These are phyloP conservation scores for Lecanicillium sp. DNA, from an alignment of 2,329 filamentous ascomycete genomes.

Conservation along the genomic window DNA sequence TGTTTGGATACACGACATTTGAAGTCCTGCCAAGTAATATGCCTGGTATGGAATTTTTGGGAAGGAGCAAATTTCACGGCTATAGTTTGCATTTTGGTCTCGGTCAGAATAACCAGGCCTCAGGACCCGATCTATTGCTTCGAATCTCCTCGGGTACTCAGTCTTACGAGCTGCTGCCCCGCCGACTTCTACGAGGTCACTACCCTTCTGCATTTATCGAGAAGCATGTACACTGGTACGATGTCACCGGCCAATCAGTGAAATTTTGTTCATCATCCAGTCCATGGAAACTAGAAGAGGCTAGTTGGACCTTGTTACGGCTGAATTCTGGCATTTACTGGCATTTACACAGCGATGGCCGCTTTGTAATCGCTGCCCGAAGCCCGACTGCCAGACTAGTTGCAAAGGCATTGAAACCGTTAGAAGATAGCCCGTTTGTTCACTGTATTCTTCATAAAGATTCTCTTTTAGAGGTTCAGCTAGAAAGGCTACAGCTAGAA, in stretches of 20 bases:
- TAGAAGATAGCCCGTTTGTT: not conserved
- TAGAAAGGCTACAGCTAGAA: slow-evolving; percentile 42
- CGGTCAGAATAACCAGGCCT: not conserved
- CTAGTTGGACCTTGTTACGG: not conserved
- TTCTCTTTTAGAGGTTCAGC: slow-evolving; percentile 28
- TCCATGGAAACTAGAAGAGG: not conserved
- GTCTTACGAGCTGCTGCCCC: slow-evolving; percentile 27
- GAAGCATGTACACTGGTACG: slow-evolving; percentile 41
- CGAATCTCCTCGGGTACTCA: slow-evolving; percentile 26
- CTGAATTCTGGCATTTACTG: not conserved
- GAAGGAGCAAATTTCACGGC: slow-evolving; percentile 24
- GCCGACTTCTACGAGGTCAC: slow-evolving; percentile 19
- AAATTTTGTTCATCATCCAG: slow-evolving; percentile 17
- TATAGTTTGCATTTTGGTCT: slow-evolving; percentile 32
- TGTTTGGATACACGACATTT: slow-evolving; percentile 39
- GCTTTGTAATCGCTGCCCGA: not conserved
- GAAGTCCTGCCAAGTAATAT: slow-evolving; percentile 37
- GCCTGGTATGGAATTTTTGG: slow-evolving; percentile 36
- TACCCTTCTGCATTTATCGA: slow-evolving; percentile 36
- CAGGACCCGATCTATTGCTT: not conserved
- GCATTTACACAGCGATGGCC: not conserved
- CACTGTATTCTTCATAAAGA: not conserved
- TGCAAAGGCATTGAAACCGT: not conserved
- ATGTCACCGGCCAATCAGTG: slow-evolving; percentile 21
- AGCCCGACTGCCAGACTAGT: not conserved